Base-by-base conservation (phyloP, 139 green algal genomes). In the Pseudopediastrum boryanum region DNA sequence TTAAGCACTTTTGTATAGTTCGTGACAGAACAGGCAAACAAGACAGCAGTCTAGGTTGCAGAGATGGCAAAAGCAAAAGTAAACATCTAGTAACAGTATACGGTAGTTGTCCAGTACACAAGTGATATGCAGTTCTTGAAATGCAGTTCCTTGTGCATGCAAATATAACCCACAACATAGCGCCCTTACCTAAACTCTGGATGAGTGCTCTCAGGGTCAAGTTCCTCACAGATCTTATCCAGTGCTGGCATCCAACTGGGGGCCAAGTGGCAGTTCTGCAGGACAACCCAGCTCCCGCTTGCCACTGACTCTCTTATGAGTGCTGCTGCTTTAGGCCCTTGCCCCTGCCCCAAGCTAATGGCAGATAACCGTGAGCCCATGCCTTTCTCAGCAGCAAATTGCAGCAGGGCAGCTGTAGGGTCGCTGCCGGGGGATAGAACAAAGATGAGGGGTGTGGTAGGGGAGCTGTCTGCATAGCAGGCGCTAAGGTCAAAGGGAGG, bases 191-290 rank as follows among this genome's bases (percentile, higher is more conserved):
- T 87, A 80, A 95, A 95, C 25, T 92, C 88, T 10, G 83, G 58
- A 69, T 89, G 76, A n/a, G 79, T 88, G 36, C 63, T 84, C 4
- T 90, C 87, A 12, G 86, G 81, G 66, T 85, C 83, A 64, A 95
- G 77, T 51, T 91, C 87, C 77, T 95, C 91, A 62, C 86, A 92
- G 59, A 95, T 91, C 58, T 85, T 85, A 79, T 95, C 89, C 68
- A 95, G 84, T 3, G 48, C 36, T 46, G 86, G 84, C 91, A 95
- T 93, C 91, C 91, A 94, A 38, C 52, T 84, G 9, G 89, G 88
- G 4, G 91, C 91, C 39, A 95, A 78, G 78, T 94, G 90, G 79
- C 87, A 93, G 78, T 94, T 94, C 82, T 90, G 89, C 62, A 94
- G 78, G 69, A 93, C 84, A 48, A 94, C 88, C 89, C 89, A 93